Evolutionary conservation across 305 asterid genomes (phyloP), one percentile per base, ranked within the genome.

Genomic region (Fraxinus dipetala): DNA sequence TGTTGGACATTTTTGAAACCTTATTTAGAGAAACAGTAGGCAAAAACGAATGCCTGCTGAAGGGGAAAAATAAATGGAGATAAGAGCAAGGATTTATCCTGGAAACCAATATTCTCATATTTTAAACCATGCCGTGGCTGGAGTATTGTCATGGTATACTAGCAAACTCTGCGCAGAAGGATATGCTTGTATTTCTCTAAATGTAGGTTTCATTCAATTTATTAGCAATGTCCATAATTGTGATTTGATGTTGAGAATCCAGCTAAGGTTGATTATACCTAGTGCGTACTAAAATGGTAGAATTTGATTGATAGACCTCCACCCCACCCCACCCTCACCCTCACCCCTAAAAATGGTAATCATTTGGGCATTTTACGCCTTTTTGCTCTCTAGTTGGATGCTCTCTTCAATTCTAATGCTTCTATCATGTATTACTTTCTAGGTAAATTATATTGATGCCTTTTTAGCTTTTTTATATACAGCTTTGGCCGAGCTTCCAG

Each of bases 401-500:
- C 28, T 20, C 78, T 74, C 78, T 35, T 30, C 30, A 32, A n/a
- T n/a, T 56, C 24, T 43, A 51, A 74, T 72, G 32, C 76, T 22
- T 73, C 14, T 56, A 78, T 22, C 28, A 35, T 5, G 20, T 11
- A 34, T 20, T 43, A 10, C 13, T 30, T 78, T 65, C 6, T 81
- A 31, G 24, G 73, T 18, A 0, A 54, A 54, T 73, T 35, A 31
- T 65, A 24, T 30, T n/a, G 24, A 56, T 18, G 16, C 54, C 34
- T 48, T 73, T 81, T 2, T 56, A 18, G 65, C 18, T 56, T n/a
- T 67, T 56, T n/a, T 67, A 11, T 56, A 45, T 85, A 88, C 93
- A 93, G 98, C 93, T 51, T 87, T 93, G 91, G 97, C 90, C 93
- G 85, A 90, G 95, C 88, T 92, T 85, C 88, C 91, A 72, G 93